Percentiles rank a stretch among this genome's conserved stretches.
phyloP scores from a whole-genome alignment of 83 land plant genomes.

The Picea abies region DNA sequence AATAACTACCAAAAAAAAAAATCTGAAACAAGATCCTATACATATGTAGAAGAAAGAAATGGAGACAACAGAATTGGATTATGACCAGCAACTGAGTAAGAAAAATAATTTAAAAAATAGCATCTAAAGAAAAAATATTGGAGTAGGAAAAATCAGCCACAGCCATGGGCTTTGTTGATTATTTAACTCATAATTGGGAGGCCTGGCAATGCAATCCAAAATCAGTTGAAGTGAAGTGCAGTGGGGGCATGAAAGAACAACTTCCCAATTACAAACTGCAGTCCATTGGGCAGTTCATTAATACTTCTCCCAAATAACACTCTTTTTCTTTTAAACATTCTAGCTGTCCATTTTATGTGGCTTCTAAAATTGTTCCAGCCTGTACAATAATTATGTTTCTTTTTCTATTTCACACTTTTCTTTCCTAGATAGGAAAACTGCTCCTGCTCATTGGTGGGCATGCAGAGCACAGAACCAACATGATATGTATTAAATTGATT shows the following conservation, averaged over 20 bases:
- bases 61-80: background rate
- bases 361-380: background rate
- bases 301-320: background rate
- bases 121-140: too few relatives aligned
- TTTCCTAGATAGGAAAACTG: too few relatives aligned
- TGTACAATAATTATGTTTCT: background rate
- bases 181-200: too few relatives aligned
- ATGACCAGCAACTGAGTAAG: background rate
- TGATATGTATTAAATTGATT: background rate
- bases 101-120: background rate
- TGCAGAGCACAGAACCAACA: background rate
- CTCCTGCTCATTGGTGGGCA: background rate
- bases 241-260: background rate
- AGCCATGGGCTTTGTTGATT: too few relatives aligned
- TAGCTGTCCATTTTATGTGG: background rate
- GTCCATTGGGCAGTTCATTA: background rate
- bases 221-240: too few relatives aligned
- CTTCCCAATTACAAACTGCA: background rate
- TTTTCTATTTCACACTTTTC: background rate
- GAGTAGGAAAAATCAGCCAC: too few relatives aligned
- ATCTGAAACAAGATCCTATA: too few relatives aligned
- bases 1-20: too few relatives aligned
- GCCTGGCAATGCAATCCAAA: too few relatives aligned
- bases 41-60: background rate
- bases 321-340: background rate